Evolutionary conservation across 805 yeast species (phyloP).

Genomic region (Yarrowia hollandica): DNA sequence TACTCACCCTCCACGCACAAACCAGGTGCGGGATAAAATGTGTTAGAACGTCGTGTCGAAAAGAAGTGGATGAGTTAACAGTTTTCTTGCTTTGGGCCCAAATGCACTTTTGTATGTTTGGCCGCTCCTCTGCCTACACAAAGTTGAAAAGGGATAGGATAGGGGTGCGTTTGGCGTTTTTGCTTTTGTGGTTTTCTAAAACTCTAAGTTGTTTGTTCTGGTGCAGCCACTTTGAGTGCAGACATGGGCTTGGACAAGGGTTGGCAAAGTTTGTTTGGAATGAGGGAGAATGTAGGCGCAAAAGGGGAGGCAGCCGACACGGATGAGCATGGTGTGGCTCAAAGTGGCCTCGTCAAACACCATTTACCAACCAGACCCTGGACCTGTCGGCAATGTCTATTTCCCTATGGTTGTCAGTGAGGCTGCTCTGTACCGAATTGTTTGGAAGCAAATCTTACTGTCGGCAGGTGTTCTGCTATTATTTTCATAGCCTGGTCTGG

Average conservation of each 20-base stretch:
- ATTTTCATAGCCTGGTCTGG: no score
- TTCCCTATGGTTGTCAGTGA: neutral
- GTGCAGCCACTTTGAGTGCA: slow-evolving; percentile 10
- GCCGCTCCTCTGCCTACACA: slow-evolving; percentile 19
- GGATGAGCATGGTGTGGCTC: neutral
- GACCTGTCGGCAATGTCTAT: slow-evolving; percentile 7
- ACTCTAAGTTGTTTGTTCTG: slow-evolving; percentile 17
- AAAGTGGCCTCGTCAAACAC: neutral
- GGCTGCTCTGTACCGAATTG: no score
- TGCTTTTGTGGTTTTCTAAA: slow-evolving; percentile 10
- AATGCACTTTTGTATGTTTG: slow-evolving; percentile 28
- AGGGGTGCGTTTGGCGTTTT: slow-evolving; percentile 19
- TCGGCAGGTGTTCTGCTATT: no score
- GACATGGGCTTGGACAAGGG: slow-evolving; percentile 28
- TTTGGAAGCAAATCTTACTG: neutral
- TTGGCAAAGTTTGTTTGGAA: slow-evolving; percentile 10
- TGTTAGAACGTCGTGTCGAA: slow-evolving; percentile 28
- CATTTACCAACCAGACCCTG: slow-evolving; percentile 18
- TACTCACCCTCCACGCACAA: slow-evolving; percentile 29
- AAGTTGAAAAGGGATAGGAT: slow-evolving; percentile 29
- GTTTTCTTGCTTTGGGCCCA: slow-evolving; percentile 24
- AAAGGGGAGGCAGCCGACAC: slow-evolving; percentile 22
- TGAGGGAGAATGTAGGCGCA: slow-evolving; percentile 29
- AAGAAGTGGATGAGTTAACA: slow-evolving; percentile 25
- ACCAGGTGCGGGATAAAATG: slow-evolving; percentile 27